Evolutionary conservation across 2,329 filamentous ascomycete species (phyloP), one percentile per base, ranked within the genome.

Genomic region (Cordyceps javanica): DNA sequence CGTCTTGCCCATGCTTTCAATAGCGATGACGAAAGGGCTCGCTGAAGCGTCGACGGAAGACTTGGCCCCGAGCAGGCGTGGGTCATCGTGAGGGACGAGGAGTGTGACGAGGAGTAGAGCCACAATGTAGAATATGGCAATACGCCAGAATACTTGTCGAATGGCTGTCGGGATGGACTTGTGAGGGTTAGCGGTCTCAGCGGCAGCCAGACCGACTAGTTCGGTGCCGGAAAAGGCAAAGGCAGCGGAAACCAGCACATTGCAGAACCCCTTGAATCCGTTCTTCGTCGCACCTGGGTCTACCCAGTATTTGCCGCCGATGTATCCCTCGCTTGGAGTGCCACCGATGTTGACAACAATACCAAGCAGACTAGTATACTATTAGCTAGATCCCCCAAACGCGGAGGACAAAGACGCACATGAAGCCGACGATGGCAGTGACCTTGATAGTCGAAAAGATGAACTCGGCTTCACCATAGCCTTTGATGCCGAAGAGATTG

Each of bases 111-210:
- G 75, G 64, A 76, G 73, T 44, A 77, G 71, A 51, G 74, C 74
- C 2, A 77, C 63, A 60, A 77, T 67, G 63, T 77, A 77, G 65
- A 77, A 77, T 59, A 76, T 65, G 50, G 73, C 75, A 62, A 77
- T 75, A 68, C 74, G 73, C 74, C 74, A 77, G 65, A 76, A 77
- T 28, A 77, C 87, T 70, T 91, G 89, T 74, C 90, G 91, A 68
- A 90, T 82, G 10, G 89, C 89, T 26, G 82, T 86, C 1, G 89
- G 89, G 1, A 93, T 78, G 1, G 85, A 82, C 67, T 88, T 85
- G 61, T 82, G 77, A 2, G 86, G 86, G 66, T 88, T 86, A 16
- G 70, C 72, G 0, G 85, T 82, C 71, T 89, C 86, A 39, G 85
- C 85, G 13, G 85, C 85, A 6, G 84, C 84, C 19, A 89, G 78